Base-by-base conservation (phyloP, 2,329 filamentous ascomycete genomes). In the Arachnopeziza araneosa region DNA sequence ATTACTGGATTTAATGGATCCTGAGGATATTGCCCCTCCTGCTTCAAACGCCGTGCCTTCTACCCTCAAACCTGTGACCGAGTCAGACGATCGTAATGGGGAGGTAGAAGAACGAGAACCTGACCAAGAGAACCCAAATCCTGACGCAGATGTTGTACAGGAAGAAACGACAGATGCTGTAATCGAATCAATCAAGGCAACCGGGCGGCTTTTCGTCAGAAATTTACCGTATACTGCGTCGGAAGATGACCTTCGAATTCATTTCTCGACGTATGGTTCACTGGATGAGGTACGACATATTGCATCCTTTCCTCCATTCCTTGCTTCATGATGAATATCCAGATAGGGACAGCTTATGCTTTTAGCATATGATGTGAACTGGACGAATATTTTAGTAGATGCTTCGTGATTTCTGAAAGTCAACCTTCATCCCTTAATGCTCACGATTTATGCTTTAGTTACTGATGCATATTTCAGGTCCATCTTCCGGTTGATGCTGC, bases 381-480 rank as follows among this genome's bases (percentile, higher is more conserved):
- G 88, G 88, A 87, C 92, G 87, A 91, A 84, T 89, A 95, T 96
- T 96, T 96, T 99, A 97, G 95, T 99, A 99, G 93, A 98, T 96
- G 90, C 91, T 89, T 93, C 87, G 91, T 88, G 77, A 81, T 80
- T 83, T 86, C 91, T 95, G 78, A 78, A 74, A 74, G 72, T 58
- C 63, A 68, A 72, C 64, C 66, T 4, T 44, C 26, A 62, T 58
- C 67, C 63, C 57, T 65, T 50, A 58, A 49, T 32, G 55, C 57
- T 65, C 17, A 44, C 36, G 19, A 32, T 54, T 32, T 26, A 26
- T 54, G n/a, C 7, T 24, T 55, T 36, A 62, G 49, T 62, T 70
- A 73, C 80, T 83, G 74, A 83, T 67, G 68, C 69, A 65, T 70
- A 66, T 24, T 50, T 19, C 75, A 99, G 95, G 86, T 97, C 60